phyloP scores from a whole-genome alignment of 1,139 yeast species.

The Protomyces inouyei region DNA sequence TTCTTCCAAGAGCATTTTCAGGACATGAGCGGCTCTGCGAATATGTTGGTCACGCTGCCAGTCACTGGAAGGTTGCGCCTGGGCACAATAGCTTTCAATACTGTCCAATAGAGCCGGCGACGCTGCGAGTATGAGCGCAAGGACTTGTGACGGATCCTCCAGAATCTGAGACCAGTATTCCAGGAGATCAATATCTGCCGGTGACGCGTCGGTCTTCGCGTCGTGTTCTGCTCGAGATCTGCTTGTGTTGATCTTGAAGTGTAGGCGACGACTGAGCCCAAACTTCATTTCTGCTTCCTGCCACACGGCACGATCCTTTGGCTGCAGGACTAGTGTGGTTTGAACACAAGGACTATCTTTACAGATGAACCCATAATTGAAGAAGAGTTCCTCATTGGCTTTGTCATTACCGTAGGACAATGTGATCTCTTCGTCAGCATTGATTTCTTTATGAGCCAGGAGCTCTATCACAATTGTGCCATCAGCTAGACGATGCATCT shows the following conservation, averaged over 20 bases:
- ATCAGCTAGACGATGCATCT: background rate
- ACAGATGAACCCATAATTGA: constrained; percentile 41
- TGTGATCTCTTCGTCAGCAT: constrained; percentile 36
- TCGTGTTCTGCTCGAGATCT: background rate
- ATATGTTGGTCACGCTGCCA: too few species aligned
- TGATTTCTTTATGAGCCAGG: background rate
- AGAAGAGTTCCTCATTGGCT: constrained; percentile 41
- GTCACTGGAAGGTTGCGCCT: too few species aligned
- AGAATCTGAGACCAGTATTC: background rate
- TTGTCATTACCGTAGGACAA: constrained; percentile 42
- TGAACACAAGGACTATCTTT: background rate
- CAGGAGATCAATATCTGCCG: background rate
- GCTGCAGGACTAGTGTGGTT: background rate
- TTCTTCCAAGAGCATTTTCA: too few species aligned
- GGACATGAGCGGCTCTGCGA: too few species aligned
- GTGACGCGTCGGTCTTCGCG: background rate
- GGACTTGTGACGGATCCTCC: background rate
- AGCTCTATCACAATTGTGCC: constrained; percentile 10
- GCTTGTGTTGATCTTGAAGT: background rate
- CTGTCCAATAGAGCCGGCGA: background rate
- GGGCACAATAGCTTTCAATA: too few species aligned
- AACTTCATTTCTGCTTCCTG: background rate
- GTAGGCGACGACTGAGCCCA: background rate
- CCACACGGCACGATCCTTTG: background rate
- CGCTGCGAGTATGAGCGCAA: background rate